A percentile compares a stretch with the other conserved stretches of the same genome.
These are phyloP conservation scores for Mortierella sp. DNA, from an alignment of 371 early-diverging fungal species.

Conservation along the genomic window DNA sequence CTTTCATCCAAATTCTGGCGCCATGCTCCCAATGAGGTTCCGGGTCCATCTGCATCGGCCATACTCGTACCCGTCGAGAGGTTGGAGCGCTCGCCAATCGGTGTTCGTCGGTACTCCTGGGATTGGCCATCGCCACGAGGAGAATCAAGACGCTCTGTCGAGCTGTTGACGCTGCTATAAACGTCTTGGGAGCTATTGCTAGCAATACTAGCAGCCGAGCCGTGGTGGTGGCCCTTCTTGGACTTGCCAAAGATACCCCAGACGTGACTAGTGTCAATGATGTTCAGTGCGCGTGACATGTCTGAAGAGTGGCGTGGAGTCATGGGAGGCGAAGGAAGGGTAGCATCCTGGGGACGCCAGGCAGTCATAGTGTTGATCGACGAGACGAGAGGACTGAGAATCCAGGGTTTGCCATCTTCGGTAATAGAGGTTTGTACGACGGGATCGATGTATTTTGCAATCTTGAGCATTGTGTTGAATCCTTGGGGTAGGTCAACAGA, in stretches of 20 bases:
- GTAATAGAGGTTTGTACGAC: constrained; percentile 63
- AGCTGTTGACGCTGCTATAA: constrained; percentile 19
- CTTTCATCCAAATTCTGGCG: constrained; percentile 43
- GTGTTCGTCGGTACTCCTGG: not conserved
- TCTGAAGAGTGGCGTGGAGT: constrained; percentile 27
- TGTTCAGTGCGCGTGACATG: not conserved
- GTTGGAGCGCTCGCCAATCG: not conserved
- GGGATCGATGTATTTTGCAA: constrained; percentile 69
- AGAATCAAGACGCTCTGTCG: constrained; percentile 14
- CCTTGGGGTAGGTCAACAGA: constrained; percentile 59
- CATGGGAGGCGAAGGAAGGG: constrained; percentile 32
- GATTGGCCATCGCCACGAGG: not conserved
- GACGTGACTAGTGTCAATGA: constrained; percentile 13
- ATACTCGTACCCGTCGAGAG: not conserved
- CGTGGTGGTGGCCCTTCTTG: constrained; percentile 19
- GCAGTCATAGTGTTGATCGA: constrained; percentile 64
- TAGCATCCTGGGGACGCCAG: constrained; percentile 46
- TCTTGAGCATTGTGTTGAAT: constrained; percentile 64
- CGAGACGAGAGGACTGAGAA: constrained; percentile 64
- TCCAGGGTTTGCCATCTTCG: constrained; percentile 62
- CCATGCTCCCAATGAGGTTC: constrained; percentile 32
- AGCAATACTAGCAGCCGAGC: constrained; percentile 11
- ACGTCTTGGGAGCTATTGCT: constrained; percentile 10
- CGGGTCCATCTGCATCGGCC: constrained; percentile 6
- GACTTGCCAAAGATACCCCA: constrained; percentile 40